A percentile compares a stretch with the other conserved stretches of the same genome.
Conservation (phyloP, 2,329 filamentous ascomycete species). For the Penicillium crustosum region DNA sequence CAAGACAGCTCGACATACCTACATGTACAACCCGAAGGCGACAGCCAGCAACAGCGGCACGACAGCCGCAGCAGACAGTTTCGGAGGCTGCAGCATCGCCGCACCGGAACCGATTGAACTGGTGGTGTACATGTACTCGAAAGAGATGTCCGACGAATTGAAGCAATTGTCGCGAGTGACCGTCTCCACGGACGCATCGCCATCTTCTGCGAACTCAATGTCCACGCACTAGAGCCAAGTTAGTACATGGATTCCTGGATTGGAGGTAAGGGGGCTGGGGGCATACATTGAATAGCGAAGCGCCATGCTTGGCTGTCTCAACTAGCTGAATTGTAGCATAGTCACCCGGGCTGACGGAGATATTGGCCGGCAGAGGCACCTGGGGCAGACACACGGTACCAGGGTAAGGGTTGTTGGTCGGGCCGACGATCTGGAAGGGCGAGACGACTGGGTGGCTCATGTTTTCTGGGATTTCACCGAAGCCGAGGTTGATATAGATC, state of each 20-base stretch:
- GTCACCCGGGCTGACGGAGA: slow-evolving; percentile 74
- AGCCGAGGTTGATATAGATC: slow-evolving; percentile 88
- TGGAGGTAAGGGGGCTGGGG: not conserved
- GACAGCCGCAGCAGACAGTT: slow-evolving; percentile 17
- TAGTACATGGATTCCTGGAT: not conserved
- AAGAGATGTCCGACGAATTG: slow-evolving; percentile 76
- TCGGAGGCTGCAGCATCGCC: slow-evolving; percentile 17
- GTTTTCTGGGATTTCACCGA: slow-evolving; percentile 77
- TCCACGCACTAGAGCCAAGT: slow-evolving; percentile 73
- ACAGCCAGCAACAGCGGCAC: slow-evolving; percentile 30
- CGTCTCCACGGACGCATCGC: slow-evolving; percentile 63
- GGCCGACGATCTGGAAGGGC: slow-evolving; percentile 79
- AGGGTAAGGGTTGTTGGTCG: slow-evolving; percentile 78
- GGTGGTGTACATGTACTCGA: slow-evolving; percentile 68
- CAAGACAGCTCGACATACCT: slow-evolving; percentile 9
- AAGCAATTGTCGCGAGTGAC: slow-evolving; percentile 84
- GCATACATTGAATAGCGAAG: slow-evolving; percentile 75
- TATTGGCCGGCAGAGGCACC: slow-evolving; percentile 74
- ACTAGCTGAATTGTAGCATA: slow-evolving; percentile 88
- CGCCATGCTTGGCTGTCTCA: slow-evolving; percentile 79
- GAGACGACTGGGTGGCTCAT: slow-evolving; percentile 82
- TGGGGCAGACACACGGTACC: slow-evolving; percentile 88
- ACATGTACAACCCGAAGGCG: slow-evolving; percentile 22
- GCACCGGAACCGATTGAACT: slow-evolving; percentile 28
- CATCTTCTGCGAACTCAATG: slow-evolving; percentile 81